Evolutionary conservation across 768 basidiomycete species (phyloP), one percentile per base, ranked within the genome.

Genomic region (Hypsizygus marmoreus): DNA sequence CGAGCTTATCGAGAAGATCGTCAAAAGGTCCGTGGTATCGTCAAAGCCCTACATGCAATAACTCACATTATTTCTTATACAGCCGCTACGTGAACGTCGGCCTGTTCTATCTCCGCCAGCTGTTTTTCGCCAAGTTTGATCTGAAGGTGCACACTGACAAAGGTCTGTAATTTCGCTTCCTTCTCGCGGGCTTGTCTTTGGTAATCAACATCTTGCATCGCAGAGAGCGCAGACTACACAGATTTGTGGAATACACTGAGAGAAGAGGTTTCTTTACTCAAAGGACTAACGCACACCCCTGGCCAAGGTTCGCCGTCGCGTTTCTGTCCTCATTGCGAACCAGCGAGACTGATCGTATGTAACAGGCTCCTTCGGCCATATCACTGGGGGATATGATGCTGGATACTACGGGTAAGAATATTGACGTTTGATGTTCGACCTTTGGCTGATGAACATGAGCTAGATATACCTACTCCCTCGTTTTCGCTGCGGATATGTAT

Each of bases 61-160:
- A n/a, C 16, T 37, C 24, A 20, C 17, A 13, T 29, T 10, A 26
- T 32, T 45, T 16, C 11, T 43, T 47, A 19, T 22, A 19, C 44
- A 83, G 82, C 52, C 82, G 83, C 51, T 90, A 91, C 49, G 85
- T 88, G 49, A 91, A 92, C 45, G 79, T 88, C 30, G 92, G 91
- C 7, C 66, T 94, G 24, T 88, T 82, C 65, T 88, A 87, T 65
- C 75, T 91, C 10, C 81, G 88, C 20, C 91, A 94, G 60, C 69
- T 93, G 5, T 93, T 91, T 76, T 91, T 90, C 57, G 89, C 84
- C 49, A 81, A 81, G 55, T 89, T 82, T 53, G 88, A 91, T 62
- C 74, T 88, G 56, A 80, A 82, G 58, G 80, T 89, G 6, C 88
- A 88, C 64, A 84, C 81, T 1, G 79, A 81, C 53, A 74, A 83